Evolutionary conservation across 2,329 filamentous ascomycete genomes (phyloP).

Genomic region (Trichophyton rubrum): DNA sequence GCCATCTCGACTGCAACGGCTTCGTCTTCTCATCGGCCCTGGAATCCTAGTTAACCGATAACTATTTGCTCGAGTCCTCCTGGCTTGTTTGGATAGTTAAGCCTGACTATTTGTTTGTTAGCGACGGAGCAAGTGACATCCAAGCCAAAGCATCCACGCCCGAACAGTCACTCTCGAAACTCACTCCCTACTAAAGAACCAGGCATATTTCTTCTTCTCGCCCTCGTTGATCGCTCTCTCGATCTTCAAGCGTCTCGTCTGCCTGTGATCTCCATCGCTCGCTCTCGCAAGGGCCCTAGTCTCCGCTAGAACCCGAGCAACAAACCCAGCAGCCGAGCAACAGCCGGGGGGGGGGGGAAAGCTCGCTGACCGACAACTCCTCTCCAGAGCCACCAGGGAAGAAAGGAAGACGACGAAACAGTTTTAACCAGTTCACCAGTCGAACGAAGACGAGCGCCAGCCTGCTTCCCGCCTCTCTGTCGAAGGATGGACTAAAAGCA

Average conservation of each 20-base stretch:
- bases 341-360: neutral
- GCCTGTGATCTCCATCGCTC: no score
- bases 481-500: neutral
- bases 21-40: no score
- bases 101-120: no score
- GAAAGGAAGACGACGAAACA: neutral
- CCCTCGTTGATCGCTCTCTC: neutral
- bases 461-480: neutral
- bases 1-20: no score
- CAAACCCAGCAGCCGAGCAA: neutral
- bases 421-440: neutral
- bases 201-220: neutral
- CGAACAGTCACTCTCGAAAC: no score
- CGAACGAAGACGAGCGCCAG: neutral
- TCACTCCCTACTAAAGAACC: neutral
- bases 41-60: no score
- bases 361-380: neutral
- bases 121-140: no score
- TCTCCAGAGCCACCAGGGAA: neutral
- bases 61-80: no score
- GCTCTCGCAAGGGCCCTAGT: neutral
- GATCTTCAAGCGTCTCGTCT: neutral
- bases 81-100: no score
- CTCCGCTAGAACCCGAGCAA: constrained; percentile 2
- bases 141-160: no score